A percentile compares a stretch with the other conserved stretches of the same genome.
Evolutionary conservation across 2,329 filamentous ascomycete species (phyloP).

Genomic region (Neofusicoccum laricinum): DNA sequence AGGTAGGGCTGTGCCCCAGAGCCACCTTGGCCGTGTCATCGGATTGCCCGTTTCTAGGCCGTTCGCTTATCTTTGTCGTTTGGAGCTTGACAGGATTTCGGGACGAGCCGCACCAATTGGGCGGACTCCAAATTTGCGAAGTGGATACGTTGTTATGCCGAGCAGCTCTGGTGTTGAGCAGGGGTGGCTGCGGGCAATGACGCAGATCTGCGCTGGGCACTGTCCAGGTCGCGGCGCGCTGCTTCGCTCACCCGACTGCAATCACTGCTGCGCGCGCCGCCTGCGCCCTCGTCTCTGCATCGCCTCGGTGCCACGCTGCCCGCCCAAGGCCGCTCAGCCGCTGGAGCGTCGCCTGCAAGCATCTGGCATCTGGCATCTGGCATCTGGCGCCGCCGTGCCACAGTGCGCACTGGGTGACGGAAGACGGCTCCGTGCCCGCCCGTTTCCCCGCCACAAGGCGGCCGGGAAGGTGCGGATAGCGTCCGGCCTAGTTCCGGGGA

Average conservation of each 20-base stretch:
- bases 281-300: background rate
- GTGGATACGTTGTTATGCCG: conserved; percentile 12
- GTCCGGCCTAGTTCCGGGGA: conserved; percentile 1
- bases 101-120: conserved; percentile 4
- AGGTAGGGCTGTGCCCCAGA: background rate
- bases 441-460: background rate
- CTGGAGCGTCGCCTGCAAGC: background rate
- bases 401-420: too few species aligned
- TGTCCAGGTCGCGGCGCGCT: background rate
- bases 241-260: conserved; percentile 4
- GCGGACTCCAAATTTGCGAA: background rate
- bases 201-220: too few species aligned
- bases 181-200: background rate
- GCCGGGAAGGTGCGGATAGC: background rate
- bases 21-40: background rate
- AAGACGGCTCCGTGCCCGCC: background rate
- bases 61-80: background rate
- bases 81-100: background rate
- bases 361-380: too few species aligned
- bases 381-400: too few species aligned
- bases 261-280: background rate
- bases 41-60: background rate
- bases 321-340: background rate
- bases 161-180: conserved; percentile 8
- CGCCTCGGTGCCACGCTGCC: background rate